A percentile compares a stretch with the other conserved stretches of the same genome.
Evolutionary conservation across 495 filamentous ascomycete genomes (phyloP).

Genomic region (Podospora bellae-mahoneyi): DNA sequence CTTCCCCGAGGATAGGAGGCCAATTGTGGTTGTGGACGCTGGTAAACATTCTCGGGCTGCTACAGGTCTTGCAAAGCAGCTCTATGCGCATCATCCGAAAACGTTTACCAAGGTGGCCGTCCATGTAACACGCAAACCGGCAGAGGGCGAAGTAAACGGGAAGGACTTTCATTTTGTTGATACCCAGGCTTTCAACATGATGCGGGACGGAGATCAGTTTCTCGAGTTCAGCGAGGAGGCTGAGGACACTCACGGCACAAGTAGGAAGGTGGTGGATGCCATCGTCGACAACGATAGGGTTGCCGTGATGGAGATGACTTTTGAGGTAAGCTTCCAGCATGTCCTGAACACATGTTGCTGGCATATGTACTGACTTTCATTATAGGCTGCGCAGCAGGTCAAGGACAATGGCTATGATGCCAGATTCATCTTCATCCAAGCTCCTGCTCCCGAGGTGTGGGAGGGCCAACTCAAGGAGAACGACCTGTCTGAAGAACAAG

Average conservation of each 20-base stretch:
- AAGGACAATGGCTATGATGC: slow-evolving; percentile 67
- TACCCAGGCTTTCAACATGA: slow-evolving; percentile 44
- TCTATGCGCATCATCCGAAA: slow-evolving; percentile 42
- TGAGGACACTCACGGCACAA: slow-evolving; percentile 46
- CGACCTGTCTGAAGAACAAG: slow-evolving; percentile 61
- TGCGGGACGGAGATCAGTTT: slow-evolving; percentile 52
- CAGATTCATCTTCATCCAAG: slow-evolving; percentile 68
- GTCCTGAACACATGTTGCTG: not conserved
- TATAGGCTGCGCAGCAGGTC: slow-evolving; percentile 67
- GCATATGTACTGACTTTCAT: slow-evolving; percentile 15
- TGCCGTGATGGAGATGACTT: slow-evolving; percentile 57
- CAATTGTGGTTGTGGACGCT: slow-evolving; percentile 47
- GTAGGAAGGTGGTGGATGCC: slow-evolving; percentile 41
- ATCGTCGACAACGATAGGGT: slow-evolving; percentile 48
- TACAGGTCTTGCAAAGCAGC: slow-evolving; percentile 35
- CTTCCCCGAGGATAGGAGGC: slow-evolving; percentile 41
- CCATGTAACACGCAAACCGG: slow-evolving; percentile 44
- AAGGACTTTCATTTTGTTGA: slow-evolving; percentile 48
- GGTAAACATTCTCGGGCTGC: slow-evolving; percentile 17
- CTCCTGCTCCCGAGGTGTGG: slow-evolving; percentile 60
- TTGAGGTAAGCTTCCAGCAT: slow-evolving; percentile 34
- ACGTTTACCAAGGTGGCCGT: slow-evolving; percentile 37
- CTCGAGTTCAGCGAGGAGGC: slow-evolving; percentile 46
- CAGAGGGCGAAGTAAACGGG: slow-evolving; percentile 46
- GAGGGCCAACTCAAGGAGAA: slow-evolving; percentile 57